Evolutionary conservation across 441 rosid genomes (phyloP), one percentile per base, ranked within the genome.

Genomic region (Gossypium trilobum): DNA sequence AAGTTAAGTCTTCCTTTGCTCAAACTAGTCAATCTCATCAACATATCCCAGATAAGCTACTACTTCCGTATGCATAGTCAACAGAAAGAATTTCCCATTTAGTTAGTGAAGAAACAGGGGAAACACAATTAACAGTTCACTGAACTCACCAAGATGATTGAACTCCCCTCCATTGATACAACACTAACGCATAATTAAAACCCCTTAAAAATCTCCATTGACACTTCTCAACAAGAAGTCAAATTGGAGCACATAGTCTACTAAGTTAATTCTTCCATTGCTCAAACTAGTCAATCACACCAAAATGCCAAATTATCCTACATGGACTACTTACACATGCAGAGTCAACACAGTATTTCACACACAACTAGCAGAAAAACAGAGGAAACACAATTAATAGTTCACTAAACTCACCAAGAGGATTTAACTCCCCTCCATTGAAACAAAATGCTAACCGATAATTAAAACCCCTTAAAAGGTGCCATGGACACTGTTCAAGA

Each of bases 391-490:
- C 11, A 36, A 36, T 36, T 36, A 36, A 36, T 36, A 36, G 2
- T 36, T 36, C 44, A 36, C 11, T 8, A 36, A 36, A 36, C 44
- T 8, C 44, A 36, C 44, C 91, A 67, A 92, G 95, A 72, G 98
- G 99, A 86, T 95, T 95, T 60, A 88, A 80, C 87, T 92, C 96
- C 78, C 81, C 98, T 36, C 93, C 95, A 74, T 36, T 36, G 44
- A 36, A 9, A 36, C 44, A 36, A 36, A 36, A 36, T 36, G 44
- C 44, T 36, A 36, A 36, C 44, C 11, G 44, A 50, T 27, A 68
- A 51, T 44, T 23, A 36, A 36, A 36, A 36, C 44, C 1, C n/a
- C 48, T 31, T 14, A 13, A 29, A 68, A 51, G 7, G 13, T 14
- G 7, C 9, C 20, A 68, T 14, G 5, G 3, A 14, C 60, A 14